A percentile compares a stretch with the other conserved stretches of the same genome.
Conservation (phyloP, 371 early-diverging fungal species). For the Vairimorpha necatrix region DNA sequence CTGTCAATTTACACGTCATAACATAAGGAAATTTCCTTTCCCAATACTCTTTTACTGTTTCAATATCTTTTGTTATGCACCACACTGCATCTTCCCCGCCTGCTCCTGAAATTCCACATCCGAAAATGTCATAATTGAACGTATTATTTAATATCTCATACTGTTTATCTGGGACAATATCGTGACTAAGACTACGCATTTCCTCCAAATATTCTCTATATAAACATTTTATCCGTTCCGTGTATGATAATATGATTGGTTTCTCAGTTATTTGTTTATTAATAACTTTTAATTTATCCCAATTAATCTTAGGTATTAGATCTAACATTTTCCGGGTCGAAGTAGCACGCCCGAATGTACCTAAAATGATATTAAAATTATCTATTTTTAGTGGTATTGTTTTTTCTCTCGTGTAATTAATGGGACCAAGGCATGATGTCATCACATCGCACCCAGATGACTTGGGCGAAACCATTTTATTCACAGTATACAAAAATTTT, state of each 20-base stretch:
- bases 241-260: neutral
- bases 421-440: constrained; percentile 6
- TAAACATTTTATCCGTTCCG: neutral
- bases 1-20: neutral
- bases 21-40: neutral
- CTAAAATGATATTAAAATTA: constrained; percentile 4
- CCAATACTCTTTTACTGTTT: constrained; percentile 6
- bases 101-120: constrained; percentile 44
- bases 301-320: neutral
- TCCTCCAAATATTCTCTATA: constrained; percentile 33
- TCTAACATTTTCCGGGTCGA: constrained; percentile 27
- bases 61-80: constrained; percentile 15
- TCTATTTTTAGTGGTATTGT: neutral
- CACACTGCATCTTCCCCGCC: constrained; percentile 49
- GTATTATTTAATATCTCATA: constrained; percentile 36
- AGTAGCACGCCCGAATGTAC: constrained; percentile 20
- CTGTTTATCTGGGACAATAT: constrained; percentile 32
- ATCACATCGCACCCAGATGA: constrained; percentile 33
- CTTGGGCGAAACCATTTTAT: constrained; percentile 2
- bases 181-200: neutral
- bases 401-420: constrained; percentile 1
- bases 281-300: neutral
- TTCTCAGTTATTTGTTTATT: too few species aligned
- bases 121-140: constrained; percentile 17
- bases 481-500: constrained; percentile 1